Conservation (phyloP, 2,329 filamentous ascomycete genomes). For the Diaporthe sp. region DNA sequence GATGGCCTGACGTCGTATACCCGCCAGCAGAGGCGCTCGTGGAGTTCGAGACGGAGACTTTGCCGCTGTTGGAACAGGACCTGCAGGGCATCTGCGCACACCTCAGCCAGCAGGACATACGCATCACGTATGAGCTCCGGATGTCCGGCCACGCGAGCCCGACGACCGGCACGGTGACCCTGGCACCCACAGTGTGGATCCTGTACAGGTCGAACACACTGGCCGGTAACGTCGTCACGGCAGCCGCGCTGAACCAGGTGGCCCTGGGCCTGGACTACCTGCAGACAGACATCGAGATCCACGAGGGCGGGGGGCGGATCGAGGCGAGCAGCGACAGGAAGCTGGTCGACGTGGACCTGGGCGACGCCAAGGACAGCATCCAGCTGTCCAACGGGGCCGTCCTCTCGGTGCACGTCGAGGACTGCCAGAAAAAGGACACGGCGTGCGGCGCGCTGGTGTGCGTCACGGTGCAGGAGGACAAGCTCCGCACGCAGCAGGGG, state of each 20-base stretch:
- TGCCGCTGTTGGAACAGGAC: conserved; percentile 37
- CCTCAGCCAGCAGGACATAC: conserved; percentile 36
- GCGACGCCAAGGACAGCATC: conserved; percentile 31
- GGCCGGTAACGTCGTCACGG: not conserved
- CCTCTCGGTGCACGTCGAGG: conserved; percentile 36
- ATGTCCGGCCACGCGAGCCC: conserved; percentile 34
- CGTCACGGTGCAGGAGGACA: conserved; percentile 19
- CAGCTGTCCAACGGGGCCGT: conserved; percentile 20
- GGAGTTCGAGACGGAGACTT: conserved; percentile 36
- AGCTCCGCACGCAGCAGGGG: not conserved
- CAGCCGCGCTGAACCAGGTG: conserved; percentile 27
- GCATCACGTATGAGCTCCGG: conserved; percentile 37
- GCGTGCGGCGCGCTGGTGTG: conserved; percentile 38
- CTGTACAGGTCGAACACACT: conserved; percentile 11
- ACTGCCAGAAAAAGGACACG: not conserved
- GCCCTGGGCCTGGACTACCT: conserved; percentile 32
- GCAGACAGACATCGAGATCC: conserved; percentile 34
- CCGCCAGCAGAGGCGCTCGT: conserved; percentile 32
- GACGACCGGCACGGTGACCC: not conserved
- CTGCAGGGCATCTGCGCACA: conserved; percentile 28
- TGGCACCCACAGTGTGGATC: conserved; percentile 38
- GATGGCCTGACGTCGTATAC: conserved; percentile 26
- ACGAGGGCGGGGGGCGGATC: conserved; percentile 35
- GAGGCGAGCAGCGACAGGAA: conserved; percentile 29
- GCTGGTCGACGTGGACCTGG: conserved; percentile 21